Percentiles rank a stretch among this genome's conserved stretches.
Evolutionary conservation across 257 asterid species (phyloP).

Genomic region (Solanum sejunctum): DNA sequence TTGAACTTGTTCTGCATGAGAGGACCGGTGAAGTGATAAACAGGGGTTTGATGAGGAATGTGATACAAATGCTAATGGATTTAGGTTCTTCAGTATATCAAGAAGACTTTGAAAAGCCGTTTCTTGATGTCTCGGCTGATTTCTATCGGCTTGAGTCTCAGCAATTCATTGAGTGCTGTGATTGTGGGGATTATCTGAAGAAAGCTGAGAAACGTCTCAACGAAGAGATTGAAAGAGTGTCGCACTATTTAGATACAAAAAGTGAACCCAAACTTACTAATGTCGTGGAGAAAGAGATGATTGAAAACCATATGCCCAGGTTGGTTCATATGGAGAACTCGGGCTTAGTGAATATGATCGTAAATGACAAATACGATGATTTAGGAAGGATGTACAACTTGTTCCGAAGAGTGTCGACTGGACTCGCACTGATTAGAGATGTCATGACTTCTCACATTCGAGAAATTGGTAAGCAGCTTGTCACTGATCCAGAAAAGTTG

Average conservation of each 20-base stretch:
- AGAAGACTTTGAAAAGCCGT: slow-evolving; percentile 20
- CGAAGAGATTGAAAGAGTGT: slow-evolving; percentile 23
- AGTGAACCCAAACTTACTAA: slow-evolving; percentile 18
- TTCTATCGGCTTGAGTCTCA: slow-evolving; percentile 18
- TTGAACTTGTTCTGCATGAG: slow-evolving; percentile 14
- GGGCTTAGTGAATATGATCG: slow-evolving; percentile 16
- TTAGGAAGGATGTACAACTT: slow-evolving; percentile 19
- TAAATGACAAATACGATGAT: slow-evolving; percentile 19
- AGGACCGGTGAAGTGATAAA: slow-evolving; percentile 24
- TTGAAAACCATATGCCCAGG: slow-evolving; percentile 14
- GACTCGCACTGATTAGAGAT: slow-evolving; percentile 15
- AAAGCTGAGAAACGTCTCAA: slow-evolving; percentile 21
- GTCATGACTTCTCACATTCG: slow-evolving; percentile 21
- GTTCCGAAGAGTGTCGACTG: slow-evolving; percentile 16
- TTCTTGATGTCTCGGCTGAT: slow-evolving; percentile 20
- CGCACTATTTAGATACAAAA: slow-evolving; percentile 11
- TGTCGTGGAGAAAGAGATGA: slow-evolving; percentile 24
- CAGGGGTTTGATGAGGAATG: slow-evolving; percentile 23
- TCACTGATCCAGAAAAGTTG: slow-evolving; percentile 18
- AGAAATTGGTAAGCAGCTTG: slow-evolving; percentile 22
- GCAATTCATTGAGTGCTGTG: slow-evolving; percentile 19
- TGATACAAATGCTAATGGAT: slow-evolving; percentile 20
- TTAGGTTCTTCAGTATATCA: slow-evolving; percentile 18
- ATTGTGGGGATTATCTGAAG: slow-evolving; percentile 23
- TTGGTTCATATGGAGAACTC: slow-evolving; percentile 25